Conservation (phyloP, 306 rosid genomes). For the Prunus fruticosa region DNA sequence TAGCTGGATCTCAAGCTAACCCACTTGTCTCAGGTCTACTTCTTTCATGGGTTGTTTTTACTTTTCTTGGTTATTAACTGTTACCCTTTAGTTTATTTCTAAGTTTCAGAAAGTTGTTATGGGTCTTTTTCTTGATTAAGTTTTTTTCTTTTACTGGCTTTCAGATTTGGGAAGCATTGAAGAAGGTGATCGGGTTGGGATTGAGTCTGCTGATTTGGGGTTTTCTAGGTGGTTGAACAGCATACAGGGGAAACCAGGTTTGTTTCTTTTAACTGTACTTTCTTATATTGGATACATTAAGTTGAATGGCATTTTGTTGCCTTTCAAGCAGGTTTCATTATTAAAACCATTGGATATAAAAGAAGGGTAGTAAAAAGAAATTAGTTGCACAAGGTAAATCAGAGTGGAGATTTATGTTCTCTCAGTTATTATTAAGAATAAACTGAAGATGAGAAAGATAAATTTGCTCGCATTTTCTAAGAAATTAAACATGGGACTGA, state of each 20-base stretch:
- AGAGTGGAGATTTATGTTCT: background rate
- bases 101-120: background rate
- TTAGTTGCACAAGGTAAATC: background rate
- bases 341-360: background rate
- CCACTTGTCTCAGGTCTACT: conserved; percentile 75
- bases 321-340: background rate
- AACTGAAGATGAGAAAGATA: background rate
- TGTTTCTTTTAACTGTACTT: background rate
- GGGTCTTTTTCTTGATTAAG: background rate
- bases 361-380: background rate
- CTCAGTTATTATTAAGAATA: background rate
- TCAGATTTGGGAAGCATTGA: conserved; percentile 50
- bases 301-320: background rate
- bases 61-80: background rate
- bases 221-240: conserved; percentile 77
- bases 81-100: background rate
- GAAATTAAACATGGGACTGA: background rate
- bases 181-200: conserved; percentile 33
- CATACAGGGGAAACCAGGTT: conserved; percentile 83
- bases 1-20: conserved; percentile 83
- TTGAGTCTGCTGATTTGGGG: conserved; percentile 73
- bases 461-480: background rate
- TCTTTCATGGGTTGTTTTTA: background rate
- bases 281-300: background rate
- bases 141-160: conserved; percentile 11